Percentiles rank a stretch among this genome's conserved stretches.
Evolutionary conservation across 2,329 filamentous ascomycete species (phyloP).

Genomic region (Aphanoascus verrucosus): DNA sequence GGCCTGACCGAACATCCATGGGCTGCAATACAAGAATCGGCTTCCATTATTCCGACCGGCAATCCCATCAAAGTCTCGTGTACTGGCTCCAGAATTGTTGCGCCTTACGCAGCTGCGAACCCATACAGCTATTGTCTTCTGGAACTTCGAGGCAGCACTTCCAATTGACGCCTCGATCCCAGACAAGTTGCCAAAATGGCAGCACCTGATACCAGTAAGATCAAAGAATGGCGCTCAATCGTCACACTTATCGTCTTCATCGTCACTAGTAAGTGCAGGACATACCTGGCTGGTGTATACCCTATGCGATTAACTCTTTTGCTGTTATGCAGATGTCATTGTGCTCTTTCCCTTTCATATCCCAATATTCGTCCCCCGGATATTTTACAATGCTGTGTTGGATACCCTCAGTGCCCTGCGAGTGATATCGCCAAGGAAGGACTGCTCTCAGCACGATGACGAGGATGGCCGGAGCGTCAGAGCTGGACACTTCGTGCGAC

Average conservation of each 20-base stretch:
- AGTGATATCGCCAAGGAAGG: constrained; percentile 41
- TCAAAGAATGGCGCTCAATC: constrained; percentile 58
- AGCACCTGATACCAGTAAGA: constrained; percentile 43
- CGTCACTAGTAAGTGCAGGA: constrained; percentile 51
- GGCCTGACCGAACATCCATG: too few relatives aligned
- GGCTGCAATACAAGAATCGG: too few relatives aligned
- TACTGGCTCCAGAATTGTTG: too few relatives aligned
- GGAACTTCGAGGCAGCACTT: neutral
- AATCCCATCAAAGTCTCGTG: too few relatives aligned
- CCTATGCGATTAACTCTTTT: constrained; percentile 3
- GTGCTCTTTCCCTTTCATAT: constrained; percentile 61
- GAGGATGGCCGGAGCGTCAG: constrained; percentile 23
- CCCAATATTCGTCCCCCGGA: constrained; percentile 49
- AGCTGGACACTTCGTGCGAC: constrained; percentile 37
- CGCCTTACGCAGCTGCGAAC: too few relatives aligned
- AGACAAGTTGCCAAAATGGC: constrained; percentile 17
- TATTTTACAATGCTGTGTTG: constrained; percentile 38
- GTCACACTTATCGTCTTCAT: constrained; percentile 59
- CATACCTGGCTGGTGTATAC: neutral
- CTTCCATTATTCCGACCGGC: too few relatives aligned
- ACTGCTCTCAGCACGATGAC: constrained; percentile 18
- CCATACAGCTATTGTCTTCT: neutral
- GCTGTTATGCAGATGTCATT: constrained; percentile 45
- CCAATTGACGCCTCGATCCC: neutral
- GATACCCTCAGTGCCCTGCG: constrained; percentile 39